A percentile compares a stretch with the other conserved stretches of the same genome.
Evolutionary conservation across 2,329 filamentous ascomycete genomes (phyloP).

Genomic region (Ophiosphaerella narmari): DNA sequence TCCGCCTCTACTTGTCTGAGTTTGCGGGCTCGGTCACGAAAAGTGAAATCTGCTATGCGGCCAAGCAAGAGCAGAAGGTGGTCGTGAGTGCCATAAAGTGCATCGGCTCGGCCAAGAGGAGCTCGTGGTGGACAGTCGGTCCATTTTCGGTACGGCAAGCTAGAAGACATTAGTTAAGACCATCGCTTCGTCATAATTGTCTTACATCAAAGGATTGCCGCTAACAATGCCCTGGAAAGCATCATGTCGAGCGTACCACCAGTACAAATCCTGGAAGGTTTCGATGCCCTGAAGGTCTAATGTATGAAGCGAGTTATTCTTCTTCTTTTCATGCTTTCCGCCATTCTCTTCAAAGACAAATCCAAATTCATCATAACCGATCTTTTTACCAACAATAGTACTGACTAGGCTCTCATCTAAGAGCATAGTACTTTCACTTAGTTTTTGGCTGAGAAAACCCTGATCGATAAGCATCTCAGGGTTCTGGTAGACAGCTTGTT

Average conservation of each 20-base stretch:
- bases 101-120: slow-evolving; percentile 74
- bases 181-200: background rate
- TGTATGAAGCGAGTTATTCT: slow-evolving; percentile 27
- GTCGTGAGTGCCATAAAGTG: slow-evolving; percentile 86
- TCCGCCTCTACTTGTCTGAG: slow-evolving; percentile 66
- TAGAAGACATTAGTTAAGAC: slow-evolving; percentile 46
- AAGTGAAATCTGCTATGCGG: slow-evolving; percentile 77
- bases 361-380: slow-evolving; percentile 64
- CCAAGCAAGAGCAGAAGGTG: slow-evolving; percentile 82
- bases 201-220: slow-evolving; percentile 83
- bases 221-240: slow-evolving; percentile 88
- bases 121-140: slow-evolving; percentile 86
- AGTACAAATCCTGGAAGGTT: slow-evolving; percentile 82
- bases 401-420: slow-evolving; percentile 60
- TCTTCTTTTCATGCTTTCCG: slow-evolving; percentile 40
- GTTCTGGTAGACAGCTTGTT: slow-evolving; percentile 36
- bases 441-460: slow-evolving; percentile 27
- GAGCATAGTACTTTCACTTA: slow-evolving; percentile 53
- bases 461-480: slow-evolving; percentile 40
- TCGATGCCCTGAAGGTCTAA: slow-evolving; percentile 79
- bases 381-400: slow-evolving; percentile 59
- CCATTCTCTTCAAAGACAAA: slow-evolving; percentile 50
- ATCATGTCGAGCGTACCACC: slow-evolving; percentile 97
- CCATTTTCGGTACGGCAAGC: slow-evolving; percentile 80
- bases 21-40: slow-evolving; percentile 79